Percentiles rank a stretch among this genome's conserved stretches.
Evolutionary conservation across 1,284 basidiomycete species (phyloP).

Genomic region (Bjerkandera adusta): DNA sequence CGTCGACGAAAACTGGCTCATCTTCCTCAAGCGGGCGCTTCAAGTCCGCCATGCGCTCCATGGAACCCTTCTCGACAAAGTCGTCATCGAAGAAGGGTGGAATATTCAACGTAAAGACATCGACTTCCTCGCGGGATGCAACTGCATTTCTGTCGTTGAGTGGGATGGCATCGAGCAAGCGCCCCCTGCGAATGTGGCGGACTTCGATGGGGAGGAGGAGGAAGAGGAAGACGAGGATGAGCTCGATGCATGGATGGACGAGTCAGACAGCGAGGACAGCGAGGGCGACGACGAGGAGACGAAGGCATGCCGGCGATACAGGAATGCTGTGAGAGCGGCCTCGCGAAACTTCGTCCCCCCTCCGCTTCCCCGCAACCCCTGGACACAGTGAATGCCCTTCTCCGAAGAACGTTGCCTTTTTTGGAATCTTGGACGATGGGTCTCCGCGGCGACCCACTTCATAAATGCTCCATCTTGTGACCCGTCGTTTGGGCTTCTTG

Average conservation of each 20-base stretch:
- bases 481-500: too few species aligned
- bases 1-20: not conserved
- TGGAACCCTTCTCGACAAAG: not conserved
- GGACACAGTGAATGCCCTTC: too few species aligned
- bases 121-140: not conserved
- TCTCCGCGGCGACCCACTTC: too few species aligned
- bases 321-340: not conserved
- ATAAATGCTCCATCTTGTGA: too few species aligned
- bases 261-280: not conserved
- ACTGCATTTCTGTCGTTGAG: conserved; percentile 10
- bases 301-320: too few species aligned
- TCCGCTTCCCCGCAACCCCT: not conserved
- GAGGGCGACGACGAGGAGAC: not conserved
- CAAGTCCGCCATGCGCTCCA: not conserved
- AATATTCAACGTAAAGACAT: not conserved
- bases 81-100: not conserved
- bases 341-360: not conserved
- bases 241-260: conserved; percentile 10
- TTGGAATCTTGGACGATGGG: too few species aligned
- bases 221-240: conserved; percentile 12
- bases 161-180: conserved; percentile 14
- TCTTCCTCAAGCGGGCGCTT: not conserved
- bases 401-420: too few species aligned
- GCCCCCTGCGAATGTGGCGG: conserved; percentile 15
- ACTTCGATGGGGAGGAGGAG: conserved; percentile 14